phyloP scores from a whole-genome alignment of 306 rosid genomes.

The Myrica gale region DNA sequence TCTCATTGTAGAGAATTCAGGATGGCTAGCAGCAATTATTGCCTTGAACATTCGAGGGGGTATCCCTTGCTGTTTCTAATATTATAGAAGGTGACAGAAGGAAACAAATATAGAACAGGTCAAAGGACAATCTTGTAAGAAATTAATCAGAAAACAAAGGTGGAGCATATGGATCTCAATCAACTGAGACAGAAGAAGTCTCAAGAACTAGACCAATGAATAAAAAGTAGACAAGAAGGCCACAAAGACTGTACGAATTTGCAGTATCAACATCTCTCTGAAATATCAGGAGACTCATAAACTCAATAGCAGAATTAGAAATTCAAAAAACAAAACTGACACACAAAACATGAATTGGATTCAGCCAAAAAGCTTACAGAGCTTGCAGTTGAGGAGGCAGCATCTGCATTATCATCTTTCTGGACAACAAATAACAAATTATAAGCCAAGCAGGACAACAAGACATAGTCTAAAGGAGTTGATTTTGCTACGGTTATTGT shows the following conservation, averaged over 20 bases:
- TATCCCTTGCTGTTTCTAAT: conserved; percentile 80
- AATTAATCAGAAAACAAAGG: neutral
- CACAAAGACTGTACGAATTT: neutral
- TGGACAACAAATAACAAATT: conserved; percentile 34
- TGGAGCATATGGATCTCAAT: neutral
- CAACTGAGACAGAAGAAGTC: neutral
- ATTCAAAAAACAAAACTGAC: neutral
- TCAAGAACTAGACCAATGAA: neutral
- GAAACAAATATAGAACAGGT: conserved; percentile 15
- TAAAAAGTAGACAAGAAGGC: neutral
- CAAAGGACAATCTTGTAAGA: conserved; percentile 18
- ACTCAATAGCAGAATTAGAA: neutral
- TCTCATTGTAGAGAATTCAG: conserved; percentile 89
- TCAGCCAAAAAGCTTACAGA: conserved; percentile 53
- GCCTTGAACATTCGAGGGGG: conserved; percentile 91
- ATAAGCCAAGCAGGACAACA: conserved; percentile 10
- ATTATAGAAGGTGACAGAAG: conserved; percentile 17
- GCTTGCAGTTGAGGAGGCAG: conserved; percentile 44
- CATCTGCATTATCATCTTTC: conserved; percentile 52
- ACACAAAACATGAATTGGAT: neutral
- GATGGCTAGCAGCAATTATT: conserved; percentile 91
- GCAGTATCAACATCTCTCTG: neutral
- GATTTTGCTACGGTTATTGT: conserved; percentile 4
- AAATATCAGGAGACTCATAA: neutral
- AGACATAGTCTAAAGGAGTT: conserved; percentile 16